These are phyloP conservation scores for Clathrospora elynae DNA, from an alignment of 2,329 filamentous ascomycete species.

Conservation along the genomic window DNA sequence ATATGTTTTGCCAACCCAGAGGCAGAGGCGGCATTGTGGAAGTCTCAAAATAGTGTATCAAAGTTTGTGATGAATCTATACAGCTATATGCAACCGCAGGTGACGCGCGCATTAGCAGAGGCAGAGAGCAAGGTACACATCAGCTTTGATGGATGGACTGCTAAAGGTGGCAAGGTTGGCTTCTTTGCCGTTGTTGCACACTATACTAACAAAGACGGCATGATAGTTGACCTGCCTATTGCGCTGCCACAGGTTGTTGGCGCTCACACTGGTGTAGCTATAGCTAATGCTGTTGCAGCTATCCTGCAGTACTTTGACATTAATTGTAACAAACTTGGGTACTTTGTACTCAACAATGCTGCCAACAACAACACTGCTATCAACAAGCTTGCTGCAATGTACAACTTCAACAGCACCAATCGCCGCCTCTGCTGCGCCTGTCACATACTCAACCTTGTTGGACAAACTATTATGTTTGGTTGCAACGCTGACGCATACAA, in stretches of 20 bases:
- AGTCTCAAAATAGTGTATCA: no score
- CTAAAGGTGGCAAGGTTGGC: neutral
- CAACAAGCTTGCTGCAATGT: neutral
- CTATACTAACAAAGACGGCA: neutral
- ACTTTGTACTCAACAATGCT: no score
- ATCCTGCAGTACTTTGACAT: neutral
- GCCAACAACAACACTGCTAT: conserved; percentile 3
- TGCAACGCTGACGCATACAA: neutral
- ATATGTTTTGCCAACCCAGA: no score
- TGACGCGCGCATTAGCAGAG: no score
- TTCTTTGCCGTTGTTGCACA: conserved; percentile 2
- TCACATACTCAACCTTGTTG: conserved; percentile 3
- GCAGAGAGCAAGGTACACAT: no score
- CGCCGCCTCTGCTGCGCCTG: conserved; percentile 2
- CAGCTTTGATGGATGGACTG: no score
- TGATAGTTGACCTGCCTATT: conserved; percentile 1
- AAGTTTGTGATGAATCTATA: no score
- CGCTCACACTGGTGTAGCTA: neutral
- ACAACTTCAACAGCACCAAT: neutral
- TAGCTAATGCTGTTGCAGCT: neutral
- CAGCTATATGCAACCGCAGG: no score
- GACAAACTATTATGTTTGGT: conserved; percentile 3
- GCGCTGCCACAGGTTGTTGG: conserved; percentile 4
- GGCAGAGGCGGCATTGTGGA: no score
- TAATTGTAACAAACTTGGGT: neutral